Evolutionary conservation across 345 rosid species (phyloP), one percentile per base, ranked within the genome.

Genomic region (Gossypium herbaceum): DNA sequence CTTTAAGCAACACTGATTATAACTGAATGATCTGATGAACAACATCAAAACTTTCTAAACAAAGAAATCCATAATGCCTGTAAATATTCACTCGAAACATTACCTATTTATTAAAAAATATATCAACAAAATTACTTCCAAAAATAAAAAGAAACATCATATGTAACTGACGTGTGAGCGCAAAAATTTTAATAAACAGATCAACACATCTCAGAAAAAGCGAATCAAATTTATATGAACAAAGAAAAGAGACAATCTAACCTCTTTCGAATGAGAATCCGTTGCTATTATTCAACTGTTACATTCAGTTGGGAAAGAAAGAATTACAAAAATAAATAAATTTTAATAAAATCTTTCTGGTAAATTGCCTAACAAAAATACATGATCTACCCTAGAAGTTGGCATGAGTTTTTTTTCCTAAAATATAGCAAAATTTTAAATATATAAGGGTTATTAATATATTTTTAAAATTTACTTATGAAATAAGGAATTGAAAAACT

Each of bases 221-320:
- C 41, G 70, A 50, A 72, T 29, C 50, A 47, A 52, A 58, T 9
- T 17, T 27, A 73, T 73, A 61, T 25, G 29, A 58, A 58, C 63
- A 58, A 12, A 58, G 15, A 6, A 7, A 57, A 15, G 52, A 50
- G 52, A 64, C 20, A 80, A 83, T n/a, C 79, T 72, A 78, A 92
- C 97, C 97, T 89, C 94, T 78, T 82, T 85, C 73, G 71, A 71
- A 75, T 76, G 76, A 79, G 89, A 80, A 80, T 83, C 83, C 71
- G 80, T 74, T 44, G 71, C 80, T 76, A 81, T 81, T 81, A 34
- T 82, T 78, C 65, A 72, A 78, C 76, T 71, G 83, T 45, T 85
- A 86, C 95, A 90, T 92, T 76, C 78, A 25, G 52, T 48, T 48
- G 52, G 52, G 52, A 12, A 34, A 44, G 25, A 69, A 43, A 59